Evolutionary conservation across 768 basidiomycete species (phyloP).

Genomic region (Cystofilobasidium capitatum): DNA sequence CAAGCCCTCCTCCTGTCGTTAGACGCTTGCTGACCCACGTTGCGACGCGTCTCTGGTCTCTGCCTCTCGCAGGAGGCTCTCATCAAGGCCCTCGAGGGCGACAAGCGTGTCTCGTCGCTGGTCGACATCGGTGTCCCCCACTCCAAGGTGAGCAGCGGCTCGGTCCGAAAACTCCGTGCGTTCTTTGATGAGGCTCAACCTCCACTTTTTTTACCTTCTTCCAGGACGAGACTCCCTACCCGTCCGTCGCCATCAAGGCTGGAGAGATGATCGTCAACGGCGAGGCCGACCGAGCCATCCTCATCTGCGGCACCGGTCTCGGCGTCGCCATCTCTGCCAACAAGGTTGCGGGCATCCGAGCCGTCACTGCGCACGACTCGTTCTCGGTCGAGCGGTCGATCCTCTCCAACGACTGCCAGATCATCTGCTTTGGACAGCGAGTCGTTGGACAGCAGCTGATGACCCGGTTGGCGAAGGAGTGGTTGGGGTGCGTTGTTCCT

Average conservation of each 20-base stretch:
- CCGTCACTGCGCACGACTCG: constrained; percentile 36
- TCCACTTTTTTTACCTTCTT: constrained; percentile 26
- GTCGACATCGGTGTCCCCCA: constrained; percentile 20
- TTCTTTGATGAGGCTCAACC: too few relatives aligned
- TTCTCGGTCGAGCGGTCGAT: constrained; percentile 39
- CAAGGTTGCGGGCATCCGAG: constrained; percentile 33
- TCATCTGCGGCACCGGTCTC: constrained; percentile 38
- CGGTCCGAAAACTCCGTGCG: too few relatives aligned
- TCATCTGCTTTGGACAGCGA: constrained; percentile 37
- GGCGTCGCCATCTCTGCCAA: constrained; percentile 1
- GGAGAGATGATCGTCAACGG: constrained; percentile 35
- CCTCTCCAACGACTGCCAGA: constrained; percentile 37
- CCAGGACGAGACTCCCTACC: constrained; percentile 36
- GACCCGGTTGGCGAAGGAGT: constrained; percentile 34
- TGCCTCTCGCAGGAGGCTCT: not conserved
- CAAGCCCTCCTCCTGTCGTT: constrained; percentile 28
- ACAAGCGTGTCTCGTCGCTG: not conserved
- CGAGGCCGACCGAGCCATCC: constrained; percentile 36
- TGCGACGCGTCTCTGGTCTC: not conserved
- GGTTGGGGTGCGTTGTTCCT: constrained; percentile 28
- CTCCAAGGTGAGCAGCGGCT: constrained; percentile 23
- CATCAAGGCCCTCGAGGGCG: constrained; percentile 30
- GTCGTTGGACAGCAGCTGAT: constrained; percentile 37
- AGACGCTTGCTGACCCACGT: not conserved
- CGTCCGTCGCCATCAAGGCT: constrained; percentile 36